Percentiles rank a stretch among this genome's conserved stretches.
phyloP scores from a whole-genome alignment of 306 rosid species.

The Rosa multiflora region DNA sequence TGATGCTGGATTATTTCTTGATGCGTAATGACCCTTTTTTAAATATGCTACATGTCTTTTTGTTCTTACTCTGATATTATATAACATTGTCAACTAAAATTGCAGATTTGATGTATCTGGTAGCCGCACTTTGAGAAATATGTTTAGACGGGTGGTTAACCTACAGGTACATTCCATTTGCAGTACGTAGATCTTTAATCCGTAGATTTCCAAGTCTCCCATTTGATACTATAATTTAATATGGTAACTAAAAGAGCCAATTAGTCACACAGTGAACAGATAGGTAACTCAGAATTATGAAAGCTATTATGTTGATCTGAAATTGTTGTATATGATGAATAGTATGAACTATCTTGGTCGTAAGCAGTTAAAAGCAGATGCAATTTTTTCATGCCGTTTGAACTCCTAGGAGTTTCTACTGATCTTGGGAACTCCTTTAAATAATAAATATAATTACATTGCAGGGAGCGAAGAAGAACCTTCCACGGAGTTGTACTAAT shows the following conservation, averaged over 20 bases:
- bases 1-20: slow-evolving; percentile 95
- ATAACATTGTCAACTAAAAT: slow-evolving; percentile 22
- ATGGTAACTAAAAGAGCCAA: not conserved
- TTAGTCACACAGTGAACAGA: not conserved
- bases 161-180: slow-evolving; percentile 53
- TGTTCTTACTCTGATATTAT: not conserved
- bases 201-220: not conserved
- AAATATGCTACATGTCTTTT: slow-evolving; percentile 3
- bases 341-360: not conserved
- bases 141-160: slow-evolving; percentile 64
- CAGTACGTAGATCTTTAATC: not conserved
- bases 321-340: not conserved
- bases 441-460: slow-evolving; percentile 12
- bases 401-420: not conserved
- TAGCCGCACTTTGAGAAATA: slow-evolving; percentile 53
- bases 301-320: not conserved
- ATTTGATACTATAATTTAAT: not conserved
- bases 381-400: not conserved
- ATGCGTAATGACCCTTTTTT: slow-evolving; percentile 45
- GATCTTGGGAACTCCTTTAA: not conserved
- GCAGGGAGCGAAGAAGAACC: slow-evolving; percentile 66
- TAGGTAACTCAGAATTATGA: not conserved
- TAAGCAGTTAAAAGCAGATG: not conserved
- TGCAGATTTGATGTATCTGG: slow-evolving; percentile 66
- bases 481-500: slow-evolving; percentile 65